phyloP scores from a whole-genome alignment of 768 basidiomycete species.

The Tephrocybe rancida region DNA sequence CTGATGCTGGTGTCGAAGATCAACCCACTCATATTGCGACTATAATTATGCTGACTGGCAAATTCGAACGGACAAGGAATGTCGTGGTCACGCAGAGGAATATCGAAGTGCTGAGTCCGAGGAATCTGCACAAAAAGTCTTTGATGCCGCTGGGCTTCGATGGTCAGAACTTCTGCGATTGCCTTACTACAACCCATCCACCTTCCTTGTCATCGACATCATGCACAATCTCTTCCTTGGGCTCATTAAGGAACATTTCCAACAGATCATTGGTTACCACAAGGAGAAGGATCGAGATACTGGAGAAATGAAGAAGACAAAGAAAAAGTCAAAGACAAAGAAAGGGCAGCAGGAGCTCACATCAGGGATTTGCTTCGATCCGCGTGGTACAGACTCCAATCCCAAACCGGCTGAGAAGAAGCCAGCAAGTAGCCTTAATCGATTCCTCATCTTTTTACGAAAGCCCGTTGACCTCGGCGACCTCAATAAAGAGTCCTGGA shows the following conservation, averaged over 20 bases:
- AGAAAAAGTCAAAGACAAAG: not conserved
- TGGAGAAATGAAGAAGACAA: too few relatives aligned
- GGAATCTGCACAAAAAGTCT: constrained; percentile 13
- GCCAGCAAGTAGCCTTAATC: too few relatives aligned
- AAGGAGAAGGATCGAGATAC: not conserved
- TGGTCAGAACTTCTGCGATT: not conserved
- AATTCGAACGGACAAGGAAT: constrained; percentile 5
- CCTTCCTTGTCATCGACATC: constrained; percentile 26
- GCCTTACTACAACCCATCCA: constrained; percentile 18
- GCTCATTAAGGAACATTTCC: constrained; percentile 22
- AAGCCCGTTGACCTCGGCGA: too few relatives aligned
- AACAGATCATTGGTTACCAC: constrained; percentile 20
- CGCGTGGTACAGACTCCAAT: too few relatives aligned
- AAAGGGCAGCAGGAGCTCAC: too few relatives aligned
- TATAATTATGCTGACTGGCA: constrained; percentile 20
- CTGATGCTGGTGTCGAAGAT: constrained; percentile 5
- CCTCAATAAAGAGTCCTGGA: too few relatives aligned
- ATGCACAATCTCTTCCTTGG: constrained; percentile 33
- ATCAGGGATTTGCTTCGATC: too few relatives aligned
- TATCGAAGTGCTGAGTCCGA: constrained; percentile 15
- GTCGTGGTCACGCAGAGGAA: constrained; percentile 7
- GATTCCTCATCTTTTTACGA: too few relatives aligned
- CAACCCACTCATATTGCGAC: not conserved
- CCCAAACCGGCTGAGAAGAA: too few relatives aligned
- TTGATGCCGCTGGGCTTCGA: constrained; percentile 4